Conservation (phyloP, 257 asterid species). For the Orobanche coerulescens region DNA sequence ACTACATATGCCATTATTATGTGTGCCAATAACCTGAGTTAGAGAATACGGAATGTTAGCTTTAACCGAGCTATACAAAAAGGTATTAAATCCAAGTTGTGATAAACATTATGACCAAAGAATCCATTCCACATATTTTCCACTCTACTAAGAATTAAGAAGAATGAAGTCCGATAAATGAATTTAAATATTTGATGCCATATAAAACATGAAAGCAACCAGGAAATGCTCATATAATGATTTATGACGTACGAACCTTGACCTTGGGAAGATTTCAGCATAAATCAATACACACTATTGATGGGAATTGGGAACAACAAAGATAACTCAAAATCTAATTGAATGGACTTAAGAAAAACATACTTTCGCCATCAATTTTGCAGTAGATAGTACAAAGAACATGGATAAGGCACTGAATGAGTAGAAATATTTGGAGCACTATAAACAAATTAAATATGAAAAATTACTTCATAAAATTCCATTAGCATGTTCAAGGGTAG, state of each 20-base stretch:
- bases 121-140: neutral
- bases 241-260: neutral
- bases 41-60: neutral
- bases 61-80: neutral
- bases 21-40: conserved; percentile 71
- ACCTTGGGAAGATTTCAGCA: no score
- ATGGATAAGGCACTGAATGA: neutral
- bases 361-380: neutral
- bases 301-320: no score
- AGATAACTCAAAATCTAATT: neutral
- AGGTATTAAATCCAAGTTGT: neutral
- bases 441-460: neutral
- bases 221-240: neutral
- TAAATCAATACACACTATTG: no score
- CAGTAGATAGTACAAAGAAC: neutral
- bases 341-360: neutral
- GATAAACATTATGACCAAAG: neutral
- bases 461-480: neutral
- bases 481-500: neutral
- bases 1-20: conserved; percentile 60
- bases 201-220: neutral
- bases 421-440: neutral
- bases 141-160: neutral
- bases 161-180: neutral
- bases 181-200: neutral